Evolutionary conservation across 441 rosid species (phyloP).

Genomic region (Euphorbia celastroides): DNA sequence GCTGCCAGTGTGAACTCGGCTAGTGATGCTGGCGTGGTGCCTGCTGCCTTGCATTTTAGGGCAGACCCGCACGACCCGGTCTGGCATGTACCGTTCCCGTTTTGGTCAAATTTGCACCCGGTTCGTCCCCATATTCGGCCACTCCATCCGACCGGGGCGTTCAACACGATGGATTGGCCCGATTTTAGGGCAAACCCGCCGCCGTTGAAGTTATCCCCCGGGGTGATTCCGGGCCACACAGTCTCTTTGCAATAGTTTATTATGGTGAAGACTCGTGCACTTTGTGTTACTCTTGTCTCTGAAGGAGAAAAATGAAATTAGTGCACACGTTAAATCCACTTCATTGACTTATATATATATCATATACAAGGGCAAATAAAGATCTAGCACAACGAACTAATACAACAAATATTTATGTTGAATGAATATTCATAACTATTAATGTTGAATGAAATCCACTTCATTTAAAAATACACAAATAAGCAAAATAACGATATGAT

Average conservation of each 20-base stretch:
- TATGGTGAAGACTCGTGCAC: conserved; percentile 63
- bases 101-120: conserved; percentile 64
- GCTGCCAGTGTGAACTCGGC: conserved; percentile 78
- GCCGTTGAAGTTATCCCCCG: conserved; percentile 65
- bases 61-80: conserved; percentile 67
- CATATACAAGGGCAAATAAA: too few relatives aligned
- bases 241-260: conserved; percentile 63
- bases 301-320: not conserved
- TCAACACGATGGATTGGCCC: conserved; percentile 57
- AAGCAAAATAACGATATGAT: too few relatives aligned
- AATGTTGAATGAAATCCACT: too few relatives aligned
- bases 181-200: conserved; percentile 65
- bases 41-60: conserved; percentile 56
- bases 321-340: not conserved
- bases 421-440: too few relatives aligned
- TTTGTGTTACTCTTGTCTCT: conserved; percentile 33
- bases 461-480: too few relatives aligned
- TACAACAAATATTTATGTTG: too few relatives aligned
- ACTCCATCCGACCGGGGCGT: conserved; percentile 71
- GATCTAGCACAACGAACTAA: too few relatives aligned
- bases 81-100: conserved; percentile 67
- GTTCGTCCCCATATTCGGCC: conserved; percentile 91
- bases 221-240: conserved; percentile 79
- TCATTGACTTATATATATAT: too few relatives aligned
- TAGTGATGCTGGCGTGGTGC: conserved; percentile 65